A percentile compares a stretch with the other conserved stretches of the same genome.
Evolutionary conservation across 208 protist species (phyloP).

Genomic region (Vickermania ingenoplastis): DNA sequence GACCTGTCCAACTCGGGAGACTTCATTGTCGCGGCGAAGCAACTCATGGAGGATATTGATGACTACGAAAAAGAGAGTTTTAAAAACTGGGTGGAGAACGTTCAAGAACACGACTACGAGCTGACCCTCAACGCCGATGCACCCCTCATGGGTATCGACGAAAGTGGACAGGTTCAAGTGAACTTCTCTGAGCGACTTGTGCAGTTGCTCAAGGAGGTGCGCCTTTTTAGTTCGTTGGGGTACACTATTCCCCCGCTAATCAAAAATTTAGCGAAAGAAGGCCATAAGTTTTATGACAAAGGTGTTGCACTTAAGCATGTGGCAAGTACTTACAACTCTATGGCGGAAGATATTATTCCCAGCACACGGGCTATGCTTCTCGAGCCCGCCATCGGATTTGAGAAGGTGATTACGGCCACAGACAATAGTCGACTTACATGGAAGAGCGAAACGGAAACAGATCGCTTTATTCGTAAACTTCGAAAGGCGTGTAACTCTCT

Average conservation of each 20-base stretch:
- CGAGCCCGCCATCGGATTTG: conserved; percentile 81
- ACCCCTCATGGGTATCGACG: conserved; percentile 81
- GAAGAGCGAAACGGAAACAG: conserved; percentile 66
- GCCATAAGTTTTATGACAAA: conserved; percentile 72
- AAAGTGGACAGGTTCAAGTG: conserved; percentile 67
- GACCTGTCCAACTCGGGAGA: conserved; percentile 61
- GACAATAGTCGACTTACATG: conserved; percentile 78
- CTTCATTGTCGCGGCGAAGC: conserved; percentile 43
- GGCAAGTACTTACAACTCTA: conserved; percentile 90
- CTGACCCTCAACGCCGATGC: conserved; percentile 77
- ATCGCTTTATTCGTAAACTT: conserved; percentile 79
- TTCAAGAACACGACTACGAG: conserved; percentile 48
- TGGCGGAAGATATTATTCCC: conserved; percentile 85
- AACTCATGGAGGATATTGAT: conserved; percentile 68
- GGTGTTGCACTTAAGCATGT: conserved; percentile 87
- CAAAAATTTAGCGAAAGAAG: conserved; percentile 58
- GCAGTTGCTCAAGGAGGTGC: conserved; percentile 84
- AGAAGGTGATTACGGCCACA: conserved; percentile 85
- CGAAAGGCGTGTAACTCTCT: conserved; percentile 74
- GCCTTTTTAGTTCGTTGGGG: conserved; percentile 67
- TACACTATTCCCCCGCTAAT: conserved; percentile 59
- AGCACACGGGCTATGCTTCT: conserved; percentile 85
- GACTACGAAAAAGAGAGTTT: conserved; percentile 85
- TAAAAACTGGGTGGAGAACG: conserved; percentile 66
- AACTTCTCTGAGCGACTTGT: conserved; percentile 87